These are phyloP conservation scores for Thelonectria olida DNA, from an alignment of 2,329 filamentous ascomycete genomes.

Conservation along the genomic window DNA sequence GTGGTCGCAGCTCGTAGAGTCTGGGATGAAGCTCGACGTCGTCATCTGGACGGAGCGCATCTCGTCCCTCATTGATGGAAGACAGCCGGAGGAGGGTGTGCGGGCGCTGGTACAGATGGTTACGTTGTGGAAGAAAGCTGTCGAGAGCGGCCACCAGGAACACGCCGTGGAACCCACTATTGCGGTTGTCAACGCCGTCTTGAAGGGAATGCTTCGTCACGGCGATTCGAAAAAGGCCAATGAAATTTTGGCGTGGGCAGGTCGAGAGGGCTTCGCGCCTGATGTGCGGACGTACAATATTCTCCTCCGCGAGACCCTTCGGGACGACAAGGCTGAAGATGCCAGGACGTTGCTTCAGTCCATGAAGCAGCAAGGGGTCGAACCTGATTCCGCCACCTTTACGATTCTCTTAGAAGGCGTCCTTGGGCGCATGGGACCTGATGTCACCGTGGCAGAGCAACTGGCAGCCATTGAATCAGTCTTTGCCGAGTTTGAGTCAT, in stretches of 20 bases:
- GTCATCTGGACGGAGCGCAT: conserved; percentile 77
- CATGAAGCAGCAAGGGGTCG: conserved; percentile 66
- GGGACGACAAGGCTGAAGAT: conserved; percentile 56
- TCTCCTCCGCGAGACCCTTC: conserved; percentile 69
- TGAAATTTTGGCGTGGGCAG: conserved; percentile 68
- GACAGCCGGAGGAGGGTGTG: conserved; percentile 65
- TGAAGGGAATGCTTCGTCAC: conserved; percentile 68
- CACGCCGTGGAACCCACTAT: conserved; percentile 66
- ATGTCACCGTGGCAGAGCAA: conserved; percentile 58
- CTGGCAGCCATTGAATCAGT: conserved; percentile 60
- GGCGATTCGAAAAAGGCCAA: conserved; percentile 58
- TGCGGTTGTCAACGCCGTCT: conserved; percentile 74
- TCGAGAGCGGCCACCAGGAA: conserved; percentile 36
- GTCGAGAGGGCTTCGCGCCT: conserved; percentile 62
- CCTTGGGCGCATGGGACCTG: conserved; percentile 50
- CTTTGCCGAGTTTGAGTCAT: conserved; percentile 65
- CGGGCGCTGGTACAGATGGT: conserved; percentile 73
- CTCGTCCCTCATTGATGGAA: conserved; percentile 68
- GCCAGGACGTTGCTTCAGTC: conserved; percentile 62
- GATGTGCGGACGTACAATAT: conserved; percentile 73
- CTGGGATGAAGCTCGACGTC: conserved; percentile 69
- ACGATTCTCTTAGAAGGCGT: conserved; percentile 74
- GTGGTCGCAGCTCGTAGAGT: conserved; percentile 70
- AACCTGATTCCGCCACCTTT: conserved; percentile 75
- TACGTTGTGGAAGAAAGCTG: conserved; percentile 61